Evolutionary conservation across 306 rosid genomes (phyloP).

Genomic region (Prunus salicina): DNA sequence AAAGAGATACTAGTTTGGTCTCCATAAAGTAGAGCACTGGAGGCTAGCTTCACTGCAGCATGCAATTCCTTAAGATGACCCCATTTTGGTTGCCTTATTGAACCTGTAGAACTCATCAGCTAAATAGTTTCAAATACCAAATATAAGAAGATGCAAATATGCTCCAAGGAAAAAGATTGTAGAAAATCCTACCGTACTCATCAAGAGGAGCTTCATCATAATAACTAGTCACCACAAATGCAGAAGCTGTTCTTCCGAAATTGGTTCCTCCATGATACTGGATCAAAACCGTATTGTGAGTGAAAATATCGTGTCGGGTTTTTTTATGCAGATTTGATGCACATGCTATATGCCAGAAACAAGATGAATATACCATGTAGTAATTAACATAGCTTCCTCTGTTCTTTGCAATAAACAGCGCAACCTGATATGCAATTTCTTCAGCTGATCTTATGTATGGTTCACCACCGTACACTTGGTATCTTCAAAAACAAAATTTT

Average conservation of each 20-base stretch:
- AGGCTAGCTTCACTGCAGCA: conserved; percentile 51
- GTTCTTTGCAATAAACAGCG: conserved; percentile 34
- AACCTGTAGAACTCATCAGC: conserved; percentile 39
- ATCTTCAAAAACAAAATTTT: conserved; percentile 16
- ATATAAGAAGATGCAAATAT: background rate
- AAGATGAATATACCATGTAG: conserved; percentile 34
- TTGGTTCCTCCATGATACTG: conserved; percentile 49
- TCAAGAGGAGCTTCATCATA: conserved; percentile 41
- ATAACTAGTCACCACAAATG: conserved; percentile 29
- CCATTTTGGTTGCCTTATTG: conserved; percentile 64
- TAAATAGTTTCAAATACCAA: conserved; percentile 1
- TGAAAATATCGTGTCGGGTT: background rate
- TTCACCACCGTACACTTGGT: conserved; percentile 29
- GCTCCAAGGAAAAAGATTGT: background rate
- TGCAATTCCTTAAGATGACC: conserved; percentile 76
- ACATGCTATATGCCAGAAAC: no score
- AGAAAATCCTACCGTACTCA: conserved; percentile 31
- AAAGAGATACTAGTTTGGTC: conserved; percentile 20
- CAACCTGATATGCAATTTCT: conserved; percentile 37
- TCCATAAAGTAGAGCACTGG: conserved; percentile 24
- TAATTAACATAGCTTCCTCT: conserved; percentile 43
- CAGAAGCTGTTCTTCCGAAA: conserved; percentile 35
- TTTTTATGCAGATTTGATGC: background rate
- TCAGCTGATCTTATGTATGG: conserved; percentile 26
- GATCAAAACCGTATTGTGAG: background rate